Evolutionary conservation across 768 basidiomycete species (phyloP).

Genomic region (Suillus subluteus): DNA sequence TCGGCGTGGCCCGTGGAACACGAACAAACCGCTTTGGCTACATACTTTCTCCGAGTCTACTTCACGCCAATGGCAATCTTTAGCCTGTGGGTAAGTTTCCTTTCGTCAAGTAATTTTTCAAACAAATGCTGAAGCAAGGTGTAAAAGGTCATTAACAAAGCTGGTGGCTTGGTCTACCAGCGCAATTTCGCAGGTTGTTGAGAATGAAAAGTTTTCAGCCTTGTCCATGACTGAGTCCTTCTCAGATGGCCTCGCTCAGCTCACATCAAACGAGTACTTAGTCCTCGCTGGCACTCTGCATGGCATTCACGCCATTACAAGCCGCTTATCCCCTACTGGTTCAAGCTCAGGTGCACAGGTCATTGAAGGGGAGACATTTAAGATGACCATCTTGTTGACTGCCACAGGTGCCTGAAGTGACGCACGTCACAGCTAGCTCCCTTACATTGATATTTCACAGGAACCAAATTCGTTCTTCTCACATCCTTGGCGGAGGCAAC

Average conservation of each 20-base stretch:
- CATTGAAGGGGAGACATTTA: conserved; percentile 96
- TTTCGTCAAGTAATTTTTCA: not conserved
- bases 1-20: not conserved
- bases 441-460: conserved; percentile 41
- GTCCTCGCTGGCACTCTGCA: conserved; percentile 96
- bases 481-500: conserved; percentile 78
- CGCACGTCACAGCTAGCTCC: not conserved
- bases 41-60: not conserved
- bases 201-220: not conserved
- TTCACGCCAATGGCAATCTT: conserved; percentile 66
- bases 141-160: conserved; percentile 92
- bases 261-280: conserved; percentile 93
- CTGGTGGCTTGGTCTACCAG: conserved; percentile 94
- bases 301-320: conserved; percentile 98
- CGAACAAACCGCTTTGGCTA: not conserved
- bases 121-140: conserved; percentile 9
- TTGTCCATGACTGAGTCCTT: conserved; percentile 5
- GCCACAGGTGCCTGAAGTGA: conserved; percentile 68
- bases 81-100: conserved; percentile 72
- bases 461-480: conserved; percentile 93
- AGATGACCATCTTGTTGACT: conserved; percentile 89
- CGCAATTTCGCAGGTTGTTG: conserved; percentile 83
- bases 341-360: conserved; percentile 87
- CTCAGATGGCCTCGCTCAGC: conserved; percentile 86
- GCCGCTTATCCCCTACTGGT: conserved; percentile 83